phyloP scores from a whole-genome alignment of 352 stramenopile genomes.

The Globisporangium carolinianum region DNA sequence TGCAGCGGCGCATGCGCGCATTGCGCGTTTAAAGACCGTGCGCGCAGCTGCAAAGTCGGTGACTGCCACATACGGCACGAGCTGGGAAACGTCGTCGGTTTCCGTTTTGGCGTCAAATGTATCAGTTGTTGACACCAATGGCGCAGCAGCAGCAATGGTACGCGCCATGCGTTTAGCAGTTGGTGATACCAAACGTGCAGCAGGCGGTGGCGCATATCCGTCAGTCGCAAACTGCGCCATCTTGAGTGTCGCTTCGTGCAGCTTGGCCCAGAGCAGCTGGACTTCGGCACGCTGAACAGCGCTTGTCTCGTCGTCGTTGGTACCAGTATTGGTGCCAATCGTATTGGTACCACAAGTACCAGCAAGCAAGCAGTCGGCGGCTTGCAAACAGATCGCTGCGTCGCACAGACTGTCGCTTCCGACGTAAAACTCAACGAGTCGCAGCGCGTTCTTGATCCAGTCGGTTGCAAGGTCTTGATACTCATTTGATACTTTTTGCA shows the following conservation, averaged over 20 bases:
- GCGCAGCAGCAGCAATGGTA: background rate
- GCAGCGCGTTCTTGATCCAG: slow-evolving; percentile 50
- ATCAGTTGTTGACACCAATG: no score
- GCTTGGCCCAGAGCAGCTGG: slow-evolving; percentile 36
- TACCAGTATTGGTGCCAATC: slow-evolving; percentile 1
- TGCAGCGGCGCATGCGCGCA: slow-evolving; percentile 32
- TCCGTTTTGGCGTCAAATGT: no score
- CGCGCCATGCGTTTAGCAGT: slow-evolving; percentile 17
- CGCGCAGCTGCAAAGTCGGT: slow-evolving; percentile 43
- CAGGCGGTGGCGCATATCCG: slow-evolving; percentile 13
- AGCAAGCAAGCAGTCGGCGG: slow-evolving; percentile 33
- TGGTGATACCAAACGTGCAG: background rate
- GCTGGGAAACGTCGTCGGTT: background rate
- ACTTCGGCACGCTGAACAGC: slow-evolving; percentile 29
- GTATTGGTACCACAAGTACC: background rate
- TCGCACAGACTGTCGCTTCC: slow-evolving; percentile 35
- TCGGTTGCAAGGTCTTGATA: background rate
- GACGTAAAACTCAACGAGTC: slow-evolving; percentile 57
- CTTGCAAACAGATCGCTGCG: slow-evolving; percentile 37
- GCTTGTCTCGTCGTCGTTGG: slow-evolving; percentile 15
- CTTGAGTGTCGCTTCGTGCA: slow-evolving; percentile 43
- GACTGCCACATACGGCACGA: slow-evolving; percentile 26
- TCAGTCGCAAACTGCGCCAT: slow-evolving; percentile 21
- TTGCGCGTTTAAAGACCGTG: slow-evolving; percentile 55
- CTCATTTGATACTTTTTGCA: no score